Evolutionary conservation across 805 yeast genomes (phyloP).

Genomic region (Huiozyma sinensis): DNA sequence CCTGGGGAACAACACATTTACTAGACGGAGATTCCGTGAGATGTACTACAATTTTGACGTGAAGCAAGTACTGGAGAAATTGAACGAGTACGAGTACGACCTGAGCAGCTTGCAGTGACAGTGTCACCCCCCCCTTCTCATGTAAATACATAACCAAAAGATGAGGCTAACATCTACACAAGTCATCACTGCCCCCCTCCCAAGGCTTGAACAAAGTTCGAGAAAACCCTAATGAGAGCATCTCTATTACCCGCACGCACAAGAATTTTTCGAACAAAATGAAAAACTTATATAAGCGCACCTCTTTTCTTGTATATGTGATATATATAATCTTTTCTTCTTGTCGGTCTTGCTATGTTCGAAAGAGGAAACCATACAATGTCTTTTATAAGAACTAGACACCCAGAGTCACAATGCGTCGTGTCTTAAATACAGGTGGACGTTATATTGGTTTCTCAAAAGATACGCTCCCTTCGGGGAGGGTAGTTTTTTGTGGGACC

Average conservation of each 20-base stretch:
- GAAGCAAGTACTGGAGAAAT: neutral
- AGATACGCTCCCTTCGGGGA: neutral
- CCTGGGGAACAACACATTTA: too few species aligned
- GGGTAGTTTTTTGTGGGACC: neutral
- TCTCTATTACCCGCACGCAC: neutral
- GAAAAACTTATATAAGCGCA: too few species aligned
- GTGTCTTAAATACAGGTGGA: conserved; percentile 21
- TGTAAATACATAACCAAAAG: too few species aligned
- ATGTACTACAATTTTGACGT: too few species aligned
- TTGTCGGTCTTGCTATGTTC: neutral
- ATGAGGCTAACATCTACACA: too few species aligned
- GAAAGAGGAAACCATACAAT: conserved; percentile 25
- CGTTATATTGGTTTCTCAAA: conserved; percentile 14
- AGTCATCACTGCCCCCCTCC: too few species aligned
- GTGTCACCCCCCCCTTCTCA: neutral
- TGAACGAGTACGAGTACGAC: too few species aligned
- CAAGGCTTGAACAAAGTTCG: too few species aligned
- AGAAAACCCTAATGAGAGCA: neutral
- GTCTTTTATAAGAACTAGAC: conserved; percentile 44
- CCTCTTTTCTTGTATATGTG: too few species aligned
- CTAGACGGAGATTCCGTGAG: too few species aligned
- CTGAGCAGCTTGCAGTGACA: neutral
- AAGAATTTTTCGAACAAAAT: neutral
- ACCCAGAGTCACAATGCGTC: conserved; percentile 52
- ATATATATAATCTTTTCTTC: too few species aligned